Base-by-base conservation (phyloP, 768 basidiomycete species). In the Phaeolepiota aurea region DNA sequence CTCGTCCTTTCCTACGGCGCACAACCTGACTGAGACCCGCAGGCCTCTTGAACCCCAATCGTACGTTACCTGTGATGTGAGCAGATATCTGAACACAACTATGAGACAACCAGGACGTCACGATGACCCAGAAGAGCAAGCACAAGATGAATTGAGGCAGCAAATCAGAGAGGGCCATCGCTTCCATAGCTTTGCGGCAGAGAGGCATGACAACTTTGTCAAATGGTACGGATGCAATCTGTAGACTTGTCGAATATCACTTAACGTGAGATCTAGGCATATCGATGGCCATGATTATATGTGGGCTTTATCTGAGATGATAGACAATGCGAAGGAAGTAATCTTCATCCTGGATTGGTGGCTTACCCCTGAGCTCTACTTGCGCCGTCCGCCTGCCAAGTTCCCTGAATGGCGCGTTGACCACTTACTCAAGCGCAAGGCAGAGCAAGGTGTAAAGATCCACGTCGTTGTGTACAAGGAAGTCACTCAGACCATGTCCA, bases 271-370 rank as follows among this genome's bases (percentile, higher is more conserved):
- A 12, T 1, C 12, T 32, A 63, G 83, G 82, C 90, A 92, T 55
- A 74, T 94, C 35, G 93, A 94, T 51, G 94, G 94, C 0, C 89
- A 96, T 43, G 93, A 98, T 63, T 98, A 94, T 58, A 87, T 97
- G 74, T 97, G 85, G 76, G 93, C 94, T 0, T 56, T 96, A 23
- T 89, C 88, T 1, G 90, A 94, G 62, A 69, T 93, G 61, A 69
- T 97, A n/a, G 85, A 87, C 35, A 74, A 65, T 22, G 87, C 88
- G 2, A 73, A 96, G 54, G 93, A 97, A 63, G 89, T 88, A 41
- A 44, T 7, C 28, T 35, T 35, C 7, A 28, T 19, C 12, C 7
- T 14, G 79, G 84, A 87, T 48, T 88, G 87, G 89, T 93, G 92
- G 92, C 74, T 98, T 45, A 87, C 87, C 0, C 94, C 94, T 1